Percentiles rank a stretch among this genome's conserved stretches.
phyloP scores from a whole-genome alignment of 768 basidiomycete genomes.

The Russula sp. region DNA sequence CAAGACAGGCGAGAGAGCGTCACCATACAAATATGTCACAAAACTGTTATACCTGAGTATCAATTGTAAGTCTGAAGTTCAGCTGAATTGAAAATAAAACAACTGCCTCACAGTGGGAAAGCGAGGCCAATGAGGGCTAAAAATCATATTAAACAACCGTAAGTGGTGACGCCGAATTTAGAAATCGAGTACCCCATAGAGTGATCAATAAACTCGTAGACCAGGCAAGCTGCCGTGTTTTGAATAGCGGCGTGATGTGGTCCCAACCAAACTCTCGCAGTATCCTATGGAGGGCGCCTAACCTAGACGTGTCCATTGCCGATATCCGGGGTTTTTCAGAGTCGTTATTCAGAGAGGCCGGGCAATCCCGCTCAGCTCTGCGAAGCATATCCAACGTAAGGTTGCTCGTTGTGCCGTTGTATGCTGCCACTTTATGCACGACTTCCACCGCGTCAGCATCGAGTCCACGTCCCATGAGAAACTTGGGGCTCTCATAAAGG shows the following conservation, averaged over 20 bases:
- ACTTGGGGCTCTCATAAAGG: constrained; percentile 69
- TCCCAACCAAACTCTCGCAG: constrained; percentile 40
- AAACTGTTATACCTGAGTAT: constrained; percentile 46
- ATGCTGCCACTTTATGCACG: constrained; percentile 57
- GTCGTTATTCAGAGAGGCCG: constrained; percentile 17
- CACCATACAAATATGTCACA: constrained; percentile 51
- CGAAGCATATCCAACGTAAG: constrained; percentile 53
- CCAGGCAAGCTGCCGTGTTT: constrained; percentile 48
- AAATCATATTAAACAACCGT: background rate
- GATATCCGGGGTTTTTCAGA: constrained; percentile 25
- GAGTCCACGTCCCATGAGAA: constrained; percentile 63
- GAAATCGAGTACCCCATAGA: constrained; percentile 46
- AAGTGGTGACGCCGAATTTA: background rate
- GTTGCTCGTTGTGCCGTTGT: constrained; percentile 51
- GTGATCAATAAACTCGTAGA: constrained; percentile 51
- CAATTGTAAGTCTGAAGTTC: constrained; percentile 4
- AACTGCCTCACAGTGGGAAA: constrained; percentile 54
- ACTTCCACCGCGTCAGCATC: constrained; percentile 61
- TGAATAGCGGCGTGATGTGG: constrained; percentile 51
- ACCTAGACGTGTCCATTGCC: constrained; percentile 39
- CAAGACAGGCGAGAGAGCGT: background rate
- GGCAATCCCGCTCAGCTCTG: constrained; percentile 21
- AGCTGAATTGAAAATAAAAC: background rate
- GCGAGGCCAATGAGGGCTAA: constrained; percentile 73
- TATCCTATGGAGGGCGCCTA: constrained; percentile 42